Base-by-base conservation (phyloP, 495 filamentous ascomycete species). In the Aspergillus baeticus region DNA sequence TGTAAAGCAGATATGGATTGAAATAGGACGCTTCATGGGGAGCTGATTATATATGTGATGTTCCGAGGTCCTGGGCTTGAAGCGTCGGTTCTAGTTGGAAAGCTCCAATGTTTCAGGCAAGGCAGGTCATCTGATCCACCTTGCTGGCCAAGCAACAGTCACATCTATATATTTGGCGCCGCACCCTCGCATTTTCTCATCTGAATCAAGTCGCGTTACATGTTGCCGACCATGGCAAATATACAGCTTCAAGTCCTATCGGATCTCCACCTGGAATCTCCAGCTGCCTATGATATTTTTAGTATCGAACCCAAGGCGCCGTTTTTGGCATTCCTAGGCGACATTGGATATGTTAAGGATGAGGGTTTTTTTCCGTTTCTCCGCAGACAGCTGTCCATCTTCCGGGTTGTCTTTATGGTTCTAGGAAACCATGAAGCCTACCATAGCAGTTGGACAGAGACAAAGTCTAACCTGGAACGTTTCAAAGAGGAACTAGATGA, bases 371-470 rank as follows among this genome's bases (percentile, higher is more conserved):
- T 71, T 15, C 42, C 18, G 0, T 80, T 78, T 51, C 68, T 81
- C 29, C 69, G 37, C 4, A 63, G 36, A 15, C 76, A 78, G 46
- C 61, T 83, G 2, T 3, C 23, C 2, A 53, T 61, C 10, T 80
- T 78, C 59, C 58, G 51, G 7, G 37, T 66, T 6, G 74, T 83
- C 6, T 73, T 81, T 36, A 63, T 76, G 36, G 63, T 84, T 1
- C 66, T 73, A 6, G 79, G 78, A 0, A 83, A 83, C 59, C 80
- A 83, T 51, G 77, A 83, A 55, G 46, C 75, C 2, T 81, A 74
- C 49, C 53, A 76, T 33, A 63, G 48, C 47, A 63, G 41, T 37
- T 63, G 60, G 60, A 13, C 31, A 29, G 69, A 69, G 13, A 67
- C 29, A 37, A 79, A 72, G 65, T 57, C 51, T 10, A 60, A 51